Evolutionary conservation across 2,329 filamentous ascomycete species (phyloP).

Genomic region (Fusarium cicatricum): DNA sequence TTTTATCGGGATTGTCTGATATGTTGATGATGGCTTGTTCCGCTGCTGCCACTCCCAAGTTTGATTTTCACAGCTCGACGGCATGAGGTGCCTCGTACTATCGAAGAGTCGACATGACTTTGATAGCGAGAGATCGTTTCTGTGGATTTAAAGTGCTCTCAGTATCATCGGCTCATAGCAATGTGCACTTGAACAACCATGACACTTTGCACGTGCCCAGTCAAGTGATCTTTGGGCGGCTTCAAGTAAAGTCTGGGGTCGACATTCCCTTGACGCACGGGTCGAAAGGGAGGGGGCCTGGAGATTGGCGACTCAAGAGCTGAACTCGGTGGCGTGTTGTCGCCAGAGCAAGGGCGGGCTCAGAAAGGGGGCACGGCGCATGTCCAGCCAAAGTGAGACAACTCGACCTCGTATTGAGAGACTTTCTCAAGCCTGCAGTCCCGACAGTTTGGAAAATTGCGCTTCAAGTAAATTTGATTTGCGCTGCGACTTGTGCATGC

Average conservation of each 20-base stretch:
- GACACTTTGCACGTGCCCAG: conserved; percentile 28
- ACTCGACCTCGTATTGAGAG: conserved; percentile 37
- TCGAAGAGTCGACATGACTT: background rate
- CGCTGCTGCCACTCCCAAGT: background rate
- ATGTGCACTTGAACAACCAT: background rate
- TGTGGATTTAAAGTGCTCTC: background rate
- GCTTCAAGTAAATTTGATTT: conserved; percentile 44
- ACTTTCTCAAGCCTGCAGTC: conserved; percentile 39
- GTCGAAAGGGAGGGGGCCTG: conserved; percentile 19
- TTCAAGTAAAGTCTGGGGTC: conserved; percentile 28
- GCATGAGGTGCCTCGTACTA: background rate
- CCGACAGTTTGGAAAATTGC: conserved; percentile 51
- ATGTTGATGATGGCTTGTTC: background rate
- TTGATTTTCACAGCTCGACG: too few relatives aligned
- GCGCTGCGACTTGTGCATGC: conserved; percentile 37
- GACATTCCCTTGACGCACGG: conserved; percentile 27
- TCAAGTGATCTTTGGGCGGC: conserved; percentile 35
- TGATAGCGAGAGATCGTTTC: background rate
- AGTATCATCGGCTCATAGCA: background rate
- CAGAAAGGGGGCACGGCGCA: conserved; percentile 23
- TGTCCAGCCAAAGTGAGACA: conserved; percentile 28
- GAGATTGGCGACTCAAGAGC: conserved; percentile 36
- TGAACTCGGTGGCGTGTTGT: conserved; percentile 25
- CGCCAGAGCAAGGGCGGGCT: conserved; percentile 15
- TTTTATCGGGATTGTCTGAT: background rate